These are phyloP conservation scores for Oxyria digyna DNA, from an alignment of 148 eudicot genomes.

Conservation along the genomic window DNA sequence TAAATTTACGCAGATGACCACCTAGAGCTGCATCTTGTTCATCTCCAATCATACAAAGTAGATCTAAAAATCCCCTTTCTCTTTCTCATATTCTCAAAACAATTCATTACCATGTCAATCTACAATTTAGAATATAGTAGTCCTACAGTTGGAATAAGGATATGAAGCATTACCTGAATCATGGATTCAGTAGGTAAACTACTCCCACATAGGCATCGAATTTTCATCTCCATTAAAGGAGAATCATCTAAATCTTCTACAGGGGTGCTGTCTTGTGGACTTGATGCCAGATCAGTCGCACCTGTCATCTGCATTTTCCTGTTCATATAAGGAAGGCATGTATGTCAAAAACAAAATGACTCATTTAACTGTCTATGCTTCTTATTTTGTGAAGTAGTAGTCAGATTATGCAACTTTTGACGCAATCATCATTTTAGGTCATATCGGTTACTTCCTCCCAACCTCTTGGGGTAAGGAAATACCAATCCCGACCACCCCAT, in stretches of 20 bases:
- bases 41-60: background rate
- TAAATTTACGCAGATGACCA: background rate
- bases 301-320: conserved; percentile 61
- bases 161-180: conserved; percentile 34
- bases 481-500: too few relatives aligned
- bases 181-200: conserved; percentile 47
- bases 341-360: background rate
- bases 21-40: background rate
- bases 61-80: background rate
- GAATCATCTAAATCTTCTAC: conserved; percentile 69
- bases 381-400: too few relatives aligned
- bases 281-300: conserved; percentile 6
- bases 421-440: too few relatives aligned
- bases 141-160: background rate
- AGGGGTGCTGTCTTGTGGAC: conserved; percentile 37
- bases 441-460: too few relatives aligned
- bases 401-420: too few relatives aligned
- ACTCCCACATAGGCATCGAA: conserved; percentile 76
- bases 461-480: too few relatives aligned
- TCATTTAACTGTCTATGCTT: too few relatives aligned
- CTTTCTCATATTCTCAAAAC: background rate
- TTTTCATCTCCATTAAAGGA: conserved; percentile 27
- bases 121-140: background rate
- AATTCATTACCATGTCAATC: background rate
- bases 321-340: conserved; percentile 8